phyloP scores from a whole-genome alignment of 306 rosid genomes.

The Sesbania bispinosa region DNA sequence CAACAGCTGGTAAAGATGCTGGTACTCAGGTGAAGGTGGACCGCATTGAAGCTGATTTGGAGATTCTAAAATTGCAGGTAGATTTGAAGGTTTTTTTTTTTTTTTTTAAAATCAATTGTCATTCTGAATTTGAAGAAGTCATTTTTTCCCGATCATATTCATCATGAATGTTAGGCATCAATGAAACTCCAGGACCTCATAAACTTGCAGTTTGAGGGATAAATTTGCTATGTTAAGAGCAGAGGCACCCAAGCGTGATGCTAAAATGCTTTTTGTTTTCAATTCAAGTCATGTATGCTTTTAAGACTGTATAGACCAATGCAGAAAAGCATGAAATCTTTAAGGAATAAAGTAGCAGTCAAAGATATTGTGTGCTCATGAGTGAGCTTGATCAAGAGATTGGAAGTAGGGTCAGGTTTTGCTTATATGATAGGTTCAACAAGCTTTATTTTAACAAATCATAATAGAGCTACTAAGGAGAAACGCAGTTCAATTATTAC shows the following conservation, averaged over 20 bases:
- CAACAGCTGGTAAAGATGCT: conserved; percentile 53
- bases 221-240: conserved; percentile 9
- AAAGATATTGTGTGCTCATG: no score
- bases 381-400: no score
- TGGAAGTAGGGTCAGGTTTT: no score
- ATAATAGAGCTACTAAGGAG: no score
- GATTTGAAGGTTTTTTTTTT: background rate
- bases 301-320: no score
- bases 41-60: conserved; percentile 90
- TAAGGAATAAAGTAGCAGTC: no score
- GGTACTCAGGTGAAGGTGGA: conserved; percentile 62
- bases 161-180: background rate
- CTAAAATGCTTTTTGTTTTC: conserved; percentile 1
- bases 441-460: no score
- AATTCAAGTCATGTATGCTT: background rate
- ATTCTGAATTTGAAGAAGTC: conserved; percentile 15
- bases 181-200: conserved; percentile 2
- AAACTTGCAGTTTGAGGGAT: background rate
- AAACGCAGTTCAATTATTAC: no score
- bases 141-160: background rate
- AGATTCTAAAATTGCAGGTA: conserved; percentile 88
- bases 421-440: no score
- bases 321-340: no score
- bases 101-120: background rate
- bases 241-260: background rate